Conservation (phyloP, 1,139 yeast genomes). For the Suhomyces ambrosiae region DNA sequence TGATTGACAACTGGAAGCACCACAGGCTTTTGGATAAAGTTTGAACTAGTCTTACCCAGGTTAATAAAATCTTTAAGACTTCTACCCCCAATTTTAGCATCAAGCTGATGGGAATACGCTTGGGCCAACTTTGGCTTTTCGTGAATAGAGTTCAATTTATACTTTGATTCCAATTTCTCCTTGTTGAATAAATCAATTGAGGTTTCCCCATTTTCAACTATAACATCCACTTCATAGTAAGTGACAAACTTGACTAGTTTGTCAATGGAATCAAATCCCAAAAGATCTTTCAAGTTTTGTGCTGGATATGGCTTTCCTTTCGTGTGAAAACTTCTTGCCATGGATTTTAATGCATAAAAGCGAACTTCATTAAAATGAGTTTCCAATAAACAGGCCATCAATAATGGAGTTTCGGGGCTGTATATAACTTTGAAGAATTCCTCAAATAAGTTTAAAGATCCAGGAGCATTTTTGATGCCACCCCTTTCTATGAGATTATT, state of each 20-base stretch:
- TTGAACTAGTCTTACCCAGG: slow-evolving; percentile 34
- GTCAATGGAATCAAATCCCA: slow-evolving; percentile 66
- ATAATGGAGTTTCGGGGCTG: slow-evolving; percentile 57
- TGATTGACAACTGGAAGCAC: neutral
- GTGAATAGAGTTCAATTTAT: slow-evolving; percentile 44
- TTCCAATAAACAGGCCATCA: slow-evolving; percentile 76
- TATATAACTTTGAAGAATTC: slow-evolving; percentile 64
- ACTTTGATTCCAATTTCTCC: slow-evolving; percentile 43
- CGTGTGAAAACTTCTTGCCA: slow-evolving; percentile 70
- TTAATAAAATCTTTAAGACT: slow-evolving; percentile 38
- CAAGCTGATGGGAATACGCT: slow-evolving; percentile 56
- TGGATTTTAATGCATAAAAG: slow-evolving; percentile 69
- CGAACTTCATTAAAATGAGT: slow-evolving; percentile 80
- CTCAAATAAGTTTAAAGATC: slow-evolving; percentile 62
- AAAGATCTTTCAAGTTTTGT: slow-evolving; percentile 44
- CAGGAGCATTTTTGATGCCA: slow-evolving; percentile 52
- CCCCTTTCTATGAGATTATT: slow-evolving; percentile 65
- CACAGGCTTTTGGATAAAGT: slow-evolving; percentile 4
- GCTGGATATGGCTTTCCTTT: slow-evolving; percentile 68
- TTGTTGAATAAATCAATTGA: slow-evolving; percentile 60
- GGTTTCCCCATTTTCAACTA: slow-evolving; percentile 36
- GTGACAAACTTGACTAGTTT: slow-evolving; percentile 59
- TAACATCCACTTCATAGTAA: slow-evolving; percentile 62
- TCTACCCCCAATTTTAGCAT: slow-evolving; percentile 45
- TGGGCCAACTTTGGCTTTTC: slow-evolving; percentile 58